These are phyloP conservation scores for Inonotus obliquus DNA, from an alignment of 1,284 basidiomycete genomes.

Conservation along the genomic window DNA sequence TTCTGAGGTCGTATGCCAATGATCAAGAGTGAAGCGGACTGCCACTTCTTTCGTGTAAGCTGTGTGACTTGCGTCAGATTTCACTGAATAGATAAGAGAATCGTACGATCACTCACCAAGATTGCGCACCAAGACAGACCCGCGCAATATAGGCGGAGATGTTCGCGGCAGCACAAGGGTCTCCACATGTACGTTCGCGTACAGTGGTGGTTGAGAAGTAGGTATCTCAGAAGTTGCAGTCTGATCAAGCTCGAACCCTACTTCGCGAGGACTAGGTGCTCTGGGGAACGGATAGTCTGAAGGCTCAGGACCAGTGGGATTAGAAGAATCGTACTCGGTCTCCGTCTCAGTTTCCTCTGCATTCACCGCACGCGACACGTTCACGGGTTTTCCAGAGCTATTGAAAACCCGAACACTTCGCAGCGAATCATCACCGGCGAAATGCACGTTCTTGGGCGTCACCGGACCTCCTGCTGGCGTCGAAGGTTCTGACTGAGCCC, in stretches of 20 bases:
- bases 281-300: conserved; percentile 35
- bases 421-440: conserved; percentile 62
- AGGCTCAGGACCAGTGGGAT: conserved; percentile 13
- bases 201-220: conserved; percentile 29
- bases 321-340: conserved; percentile 51
- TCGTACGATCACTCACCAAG: background rate
- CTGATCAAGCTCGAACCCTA: conserved; percentile 41
- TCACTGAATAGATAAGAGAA: conserved; percentile 45
- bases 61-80: conserved; percentile 29
- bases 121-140: conserved; percentile 50
- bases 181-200: conserved; percentile 48
- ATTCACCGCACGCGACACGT: conserved; percentile 49
- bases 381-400: conserved; percentile 73
- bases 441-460: conserved; percentile 84
- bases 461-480: conserved; percentile 48
- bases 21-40: conserved; percentile 88
- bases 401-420: conserved; percentile 84
- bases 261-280: background rate
- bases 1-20: conserved; percentile 92
- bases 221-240: conserved; percentile 41
- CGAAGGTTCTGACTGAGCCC: conserved; percentile 59
- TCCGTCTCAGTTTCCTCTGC: conserved; percentile 79
- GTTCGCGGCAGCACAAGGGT: conserved; percentile 37
- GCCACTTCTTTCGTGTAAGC: conserved; percentile 86
- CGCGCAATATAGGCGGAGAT: conserved; percentile 40